Conservation (phyloP, 164 flowering plant species). For the Buxus sempervirens region DNA sequence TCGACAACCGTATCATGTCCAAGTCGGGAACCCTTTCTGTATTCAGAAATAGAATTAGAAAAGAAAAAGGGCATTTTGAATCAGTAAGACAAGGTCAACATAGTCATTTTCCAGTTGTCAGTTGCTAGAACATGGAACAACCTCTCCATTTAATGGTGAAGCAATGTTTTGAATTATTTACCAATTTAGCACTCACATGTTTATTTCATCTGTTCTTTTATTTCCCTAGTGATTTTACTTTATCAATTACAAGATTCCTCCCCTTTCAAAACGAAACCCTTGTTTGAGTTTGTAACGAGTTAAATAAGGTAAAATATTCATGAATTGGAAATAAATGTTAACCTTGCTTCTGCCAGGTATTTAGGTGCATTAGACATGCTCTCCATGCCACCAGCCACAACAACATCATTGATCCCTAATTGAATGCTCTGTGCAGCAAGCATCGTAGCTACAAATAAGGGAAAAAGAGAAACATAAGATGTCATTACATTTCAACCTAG, state of each 20-base stretch:
- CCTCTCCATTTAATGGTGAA: background rate
- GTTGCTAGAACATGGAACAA: background rate
- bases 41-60: slow-evolving; percentile 5
- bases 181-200: background rate
- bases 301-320: background rate
- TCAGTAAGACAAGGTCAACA: background rate
- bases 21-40: slow-evolving; percentile 81
- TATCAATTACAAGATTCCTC: background rate
- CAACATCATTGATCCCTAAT: slow-evolving; percentile 73
- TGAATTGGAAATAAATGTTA: slow-evolving; percentile 1
- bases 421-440: slow-evolving; percentile 86
- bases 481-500: background rate
- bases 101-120: background rate
- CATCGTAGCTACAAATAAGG: slow-evolving; percentile 74
- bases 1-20: slow-evolving; percentile 85
- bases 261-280: background rate
- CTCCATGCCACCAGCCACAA: slow-evolving; percentile 94
- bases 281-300: too few relatives aligned
- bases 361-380: slow-evolving; percentile 95
- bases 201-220: too few relatives aligned
- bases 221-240: background rate
- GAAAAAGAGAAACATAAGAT: background rate
- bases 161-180: background rate
- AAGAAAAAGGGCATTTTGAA: background rate
- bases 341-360: slow-evolving; percentile 81